Base-by-base conservation (phyloP, 768 basidiomycete species). In the Leccinum broughii region DNA sequence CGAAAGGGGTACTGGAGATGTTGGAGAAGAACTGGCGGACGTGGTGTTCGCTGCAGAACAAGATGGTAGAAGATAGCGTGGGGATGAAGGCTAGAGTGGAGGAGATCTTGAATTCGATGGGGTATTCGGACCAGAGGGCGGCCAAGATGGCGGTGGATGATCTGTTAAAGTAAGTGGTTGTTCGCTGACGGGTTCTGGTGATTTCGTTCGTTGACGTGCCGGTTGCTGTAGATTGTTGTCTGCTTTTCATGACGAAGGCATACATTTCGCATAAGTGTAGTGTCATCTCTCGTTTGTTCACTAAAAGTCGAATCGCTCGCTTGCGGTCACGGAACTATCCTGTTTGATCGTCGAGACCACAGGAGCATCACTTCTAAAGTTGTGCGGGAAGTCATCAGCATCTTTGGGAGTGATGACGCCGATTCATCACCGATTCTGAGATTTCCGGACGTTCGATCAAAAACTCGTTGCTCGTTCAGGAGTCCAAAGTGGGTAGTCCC, bases 141-240 rank as follows among this genome's bases (percentile, higher is more conserved):
- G 85, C 93, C 2, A 98, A 98, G 75, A 95, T 98, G 94, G 86
- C 89, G 59, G 81, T 97, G 11, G 90, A 96, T 64, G 95, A 96
- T 71, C 79, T 98, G 24, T 78, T 98, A 39, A 94, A 90, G 93
- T 93, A 68, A 56, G 88, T 77, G 24, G 10, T 32, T 35, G 10
- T 32, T 35, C 51, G 35, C 22, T 56, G 8, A 48, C 68, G n/a
- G 64, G 13, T n/a, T 24, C 13, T 11, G 10, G 34, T 34, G 22
- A 11, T 4, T 24, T 41, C 2, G 4, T 20, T 35, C 46, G 13
- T 55, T 70, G 28, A 66, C 32, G 11, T 24, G 4, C 35, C 4
- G 14, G 9, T 9, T 39, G 35, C 34, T 53, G n/a, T 65, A 91
- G 89, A 73, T 67, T 91, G 22, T 68, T 91, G n/a, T 81, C 86